A percentile compares a stretch with the other conserved stretches of the same genome.
Evolutionary conservation across 2,329 filamentous ascomycete genomes (phyloP).

Genomic region (Ophiognomonia clavigignenti-juglandacearum): DNA sequence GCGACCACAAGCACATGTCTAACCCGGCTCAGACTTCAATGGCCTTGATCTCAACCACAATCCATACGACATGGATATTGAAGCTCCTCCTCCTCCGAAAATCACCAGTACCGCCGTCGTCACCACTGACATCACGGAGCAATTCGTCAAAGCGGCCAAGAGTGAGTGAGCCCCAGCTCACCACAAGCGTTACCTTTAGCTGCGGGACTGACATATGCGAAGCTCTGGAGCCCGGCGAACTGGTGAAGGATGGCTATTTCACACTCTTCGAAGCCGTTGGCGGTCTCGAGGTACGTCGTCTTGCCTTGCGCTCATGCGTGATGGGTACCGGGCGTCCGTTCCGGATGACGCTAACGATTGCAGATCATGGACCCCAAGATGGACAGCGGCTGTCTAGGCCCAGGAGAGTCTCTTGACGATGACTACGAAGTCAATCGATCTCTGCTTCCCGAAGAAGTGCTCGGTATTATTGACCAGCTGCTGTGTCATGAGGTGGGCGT

Average conservation of each 20-base stretch:
- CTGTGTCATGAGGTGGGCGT: constrained; percentile 73
- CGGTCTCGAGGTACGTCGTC: constrained; percentile 61
- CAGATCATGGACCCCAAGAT: constrained; percentile 99
- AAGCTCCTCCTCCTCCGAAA: constrained; percentile 31
- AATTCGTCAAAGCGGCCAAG: constrained; percentile 48
- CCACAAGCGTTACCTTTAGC: too few relatives aligned
- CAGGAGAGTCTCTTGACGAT: constrained; percentile 77
- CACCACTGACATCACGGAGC: constrained; percentile 53
- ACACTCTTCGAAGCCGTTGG: constrained; percentile 93
- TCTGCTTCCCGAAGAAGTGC: constrained; percentile 70
- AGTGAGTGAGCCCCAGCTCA: constrained; percentile 43
- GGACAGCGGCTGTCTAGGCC: constrained; percentile 83
- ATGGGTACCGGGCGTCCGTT: background rate
- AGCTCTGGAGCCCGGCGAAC: constrained; percentile 75
- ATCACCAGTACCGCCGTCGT: constrained; percentile 46
- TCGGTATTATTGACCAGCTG: constrained; percentile 93
- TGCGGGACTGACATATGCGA: constrained; percentile 16
- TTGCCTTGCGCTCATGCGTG: too few relatives aligned
- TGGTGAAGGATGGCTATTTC: constrained; percentile 92
- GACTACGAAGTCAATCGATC: constrained; percentile 68
- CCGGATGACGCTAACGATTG: constrained; percentile 1
- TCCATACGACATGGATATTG: constrained; percentile 14
- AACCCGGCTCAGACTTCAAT: constrained; percentile 31
- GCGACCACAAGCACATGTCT: too few relatives aligned
- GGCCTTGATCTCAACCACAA: constrained; percentile 34